These are phyloP conservation scores for Apiospora kogelbergensis DNA, from an alignment of 2,329 filamentous ascomycete genomes.

Conservation along the genomic window DNA sequence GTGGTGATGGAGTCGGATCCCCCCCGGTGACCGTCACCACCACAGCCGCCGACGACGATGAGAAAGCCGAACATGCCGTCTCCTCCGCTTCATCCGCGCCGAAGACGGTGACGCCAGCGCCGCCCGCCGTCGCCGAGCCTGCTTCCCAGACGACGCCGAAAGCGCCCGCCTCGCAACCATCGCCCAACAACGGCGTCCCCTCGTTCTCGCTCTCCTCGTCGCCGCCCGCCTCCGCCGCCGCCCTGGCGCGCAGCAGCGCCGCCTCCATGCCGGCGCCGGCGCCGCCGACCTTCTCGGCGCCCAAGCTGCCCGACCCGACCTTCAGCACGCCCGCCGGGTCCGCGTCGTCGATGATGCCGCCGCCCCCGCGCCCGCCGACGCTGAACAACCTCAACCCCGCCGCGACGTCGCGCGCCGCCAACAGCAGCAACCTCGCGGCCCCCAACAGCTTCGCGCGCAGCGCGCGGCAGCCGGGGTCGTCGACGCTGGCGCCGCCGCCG, in stretches of 20 bases:
- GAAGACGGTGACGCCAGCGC: conserved; percentile 40
- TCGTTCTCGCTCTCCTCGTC: conserved; percentile 44
- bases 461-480: conserved; percentile 30
- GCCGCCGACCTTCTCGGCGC: conserved; percentile 16
- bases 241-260: conserved; percentile 20
- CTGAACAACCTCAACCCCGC: conserved; percentile 21
- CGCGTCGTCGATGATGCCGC: conserved; percentile 17
- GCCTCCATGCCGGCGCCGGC: conserved; percentile 13
- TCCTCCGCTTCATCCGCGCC: too few species aligned
- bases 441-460: conserved; percentile 38
- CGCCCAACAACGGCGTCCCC: conserved; percentile 36
- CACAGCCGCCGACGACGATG: conserved; percentile 17
- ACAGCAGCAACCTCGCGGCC: conserved; percentile 14
- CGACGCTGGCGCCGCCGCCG: conserved; percentile 54
- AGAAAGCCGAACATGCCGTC: not conserved
- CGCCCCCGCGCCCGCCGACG: conserved; percentile 24
- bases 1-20: conserved; percentile 19
- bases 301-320: conserved; percentile 10
- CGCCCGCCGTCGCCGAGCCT: conserved; percentile 27
- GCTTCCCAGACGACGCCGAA: conserved; percentile 52
- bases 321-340: conserved; percentile 15
- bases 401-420: conserved; percentile 12
- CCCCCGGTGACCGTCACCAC: conserved; percentile 20
- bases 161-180: conserved; percentile 33
- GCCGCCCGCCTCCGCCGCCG: conserved; percentile 25